Conservation (phyloP, 73 alveolate genomes). For the Diophrys appendiculata region DNA sequence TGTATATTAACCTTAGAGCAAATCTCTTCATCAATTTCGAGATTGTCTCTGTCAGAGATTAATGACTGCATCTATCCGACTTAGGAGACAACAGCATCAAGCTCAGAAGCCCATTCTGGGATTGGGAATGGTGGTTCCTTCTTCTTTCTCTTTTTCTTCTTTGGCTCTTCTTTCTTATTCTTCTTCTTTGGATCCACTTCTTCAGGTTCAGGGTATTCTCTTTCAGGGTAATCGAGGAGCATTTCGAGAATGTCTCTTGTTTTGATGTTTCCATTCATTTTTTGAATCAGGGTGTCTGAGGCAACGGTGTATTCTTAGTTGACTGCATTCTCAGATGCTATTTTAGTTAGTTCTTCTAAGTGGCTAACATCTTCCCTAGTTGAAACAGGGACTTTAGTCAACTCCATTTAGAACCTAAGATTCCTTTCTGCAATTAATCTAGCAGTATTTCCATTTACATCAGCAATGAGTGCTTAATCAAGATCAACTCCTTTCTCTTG, state of each 20-base stretch:
- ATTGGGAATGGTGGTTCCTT: constrained; percentile 90
- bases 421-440: constrained; percentile 79
- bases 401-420: constrained; percentile 52
- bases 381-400: constrained; percentile 43
- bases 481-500: constrained; percentile 58
- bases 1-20: constrained; percentile 61
- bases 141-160: constrained; percentile 84
- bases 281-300: constrained; percentile 73
- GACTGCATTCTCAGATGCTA: constrained; percentile 75
- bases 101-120: constrained; percentile 93
- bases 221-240: constrained; percentile 87
- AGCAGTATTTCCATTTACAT: constrained; percentile 65
- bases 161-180: constrained; percentile 63
- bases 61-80: constrained; percentile 66
- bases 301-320: constrained; percentile 68
- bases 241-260: constrained; percentile 83
- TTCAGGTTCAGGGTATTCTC: constrained; percentile 92
- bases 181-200: constrained; percentile 79
- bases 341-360: constrained; percentile 59
- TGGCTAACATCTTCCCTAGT: constrained; percentile 67
- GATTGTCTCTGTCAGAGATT: constrained; percentile 55
- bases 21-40: constrained; percentile 64
- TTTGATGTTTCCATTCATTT: constrained; percentile 82
- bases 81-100: constrained; percentile 64
- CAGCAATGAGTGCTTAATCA: constrained; percentile 55